A percentile compares a stretch with the other conserved stretches of the same genome.
Conservation (phyloP, 441 rosid genomes). For the Eruca vesicaria region DNA sequence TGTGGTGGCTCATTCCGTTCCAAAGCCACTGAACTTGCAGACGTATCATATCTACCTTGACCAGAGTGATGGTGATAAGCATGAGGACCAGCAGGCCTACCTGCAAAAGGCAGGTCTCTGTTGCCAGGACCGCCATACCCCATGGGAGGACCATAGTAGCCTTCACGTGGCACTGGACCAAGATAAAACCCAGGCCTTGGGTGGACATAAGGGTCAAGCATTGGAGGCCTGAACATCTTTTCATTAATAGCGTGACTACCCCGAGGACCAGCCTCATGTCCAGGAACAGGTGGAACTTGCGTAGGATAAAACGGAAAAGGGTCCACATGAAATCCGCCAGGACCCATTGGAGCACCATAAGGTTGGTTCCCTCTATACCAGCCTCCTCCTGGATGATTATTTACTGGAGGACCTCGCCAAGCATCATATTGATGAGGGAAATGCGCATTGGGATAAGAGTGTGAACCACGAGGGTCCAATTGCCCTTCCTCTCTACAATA, state of each 20-base stretch:
- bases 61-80: slow-evolving; percentile 56
- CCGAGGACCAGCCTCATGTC: slow-evolving; percentile 69
- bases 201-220: slow-evolving; percentile 71
- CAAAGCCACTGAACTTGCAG: slow-evolving; percentile 41
- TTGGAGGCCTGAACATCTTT: slow-evolving; percentile 78
- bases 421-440: slow-evolving; percentile 66
- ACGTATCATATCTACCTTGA: slow-evolving; percentile 65
- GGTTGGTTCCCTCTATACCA: slow-evolving; percentile 94
- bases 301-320: slow-evolving; percentile 83
- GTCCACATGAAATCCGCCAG: slow-evolving; percentile 84
- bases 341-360: slow-evolving; percentile 70
- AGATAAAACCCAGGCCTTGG: slow-evolving; percentile 91
- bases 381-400: slow-evolving; percentile 78
- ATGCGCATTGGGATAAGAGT: slow-evolving; percentile 54
- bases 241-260: slow-evolving; percentile 68
- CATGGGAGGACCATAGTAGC: slow-evolving; percentile 88
- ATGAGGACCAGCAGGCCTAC: slow-evolving; percentile 67
- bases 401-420: slow-evolving; percentile 85
- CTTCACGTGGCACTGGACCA: slow-evolving; percentile 75
- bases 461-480: slow-evolving; percentile 62
- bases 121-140: slow-evolving; percentile 68
- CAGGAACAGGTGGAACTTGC: slow-evolving; percentile 66
- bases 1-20: slow-evolving; percentile 60
- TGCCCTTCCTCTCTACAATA: slow-evolving; percentile 70
- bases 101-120: slow-evolving; percentile 75